A percentile compares a stretch with the other conserved stretches of the same genome.
Evolutionary conservation across 495 filamentous ascomycete species (phyloP).

Genomic region (Rostrohypoxylon terebratum): DNA sequence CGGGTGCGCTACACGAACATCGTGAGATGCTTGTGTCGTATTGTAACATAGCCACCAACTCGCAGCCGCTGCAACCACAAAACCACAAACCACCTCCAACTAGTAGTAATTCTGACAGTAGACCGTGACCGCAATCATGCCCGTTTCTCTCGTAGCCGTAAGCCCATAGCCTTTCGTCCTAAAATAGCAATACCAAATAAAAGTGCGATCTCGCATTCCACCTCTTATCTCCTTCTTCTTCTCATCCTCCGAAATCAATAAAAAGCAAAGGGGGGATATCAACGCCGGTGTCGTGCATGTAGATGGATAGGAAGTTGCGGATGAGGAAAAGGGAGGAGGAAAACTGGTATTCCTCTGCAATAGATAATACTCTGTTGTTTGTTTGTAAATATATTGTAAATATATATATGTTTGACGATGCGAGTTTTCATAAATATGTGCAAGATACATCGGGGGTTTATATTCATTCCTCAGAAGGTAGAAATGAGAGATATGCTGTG

Average conservation of each 20-base stretch:
- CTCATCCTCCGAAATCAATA: background rate
- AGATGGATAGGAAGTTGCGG: slow-evolving; percentile 1
- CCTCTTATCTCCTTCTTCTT: background rate
- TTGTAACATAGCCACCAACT: background rate
- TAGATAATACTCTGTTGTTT: slow-evolving; percentile 8
- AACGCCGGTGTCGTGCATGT: slow-evolving; percentile 29
- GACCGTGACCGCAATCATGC: slow-evolving; percentile 14
- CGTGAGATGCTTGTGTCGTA: slow-evolving; percentile 12
- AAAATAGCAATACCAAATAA: slow-evolving; percentile 4
- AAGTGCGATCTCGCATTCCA: background rate
- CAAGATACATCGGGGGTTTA: slow-evolving; percentile 31
- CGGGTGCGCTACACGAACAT: slow-evolving; percentile 23
- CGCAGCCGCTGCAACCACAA: slow-evolving; percentile 1
- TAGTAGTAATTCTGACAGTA: background rate
- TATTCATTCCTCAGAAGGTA: slow-evolving; percentile 43
- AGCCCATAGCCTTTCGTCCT: background rate
- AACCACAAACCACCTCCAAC: background rate
- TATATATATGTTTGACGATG: slow-evolving; percentile 12
- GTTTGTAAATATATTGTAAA: background rate
- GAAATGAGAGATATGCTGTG: slow-evolving; percentile 31
- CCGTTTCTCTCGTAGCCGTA: background rate
- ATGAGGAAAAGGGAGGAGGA: background rate
- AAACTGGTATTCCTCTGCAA: background rate
- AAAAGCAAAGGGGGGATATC: background rate
- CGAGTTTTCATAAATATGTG: slow-evolving; percentile 30